A percentile compares a stretch with the other conserved stretches of the same genome.
Evolutionary conservation across 805 yeast genomes (phyloP).

Genomic region (Saccharomycopsis sp.): DNA sequence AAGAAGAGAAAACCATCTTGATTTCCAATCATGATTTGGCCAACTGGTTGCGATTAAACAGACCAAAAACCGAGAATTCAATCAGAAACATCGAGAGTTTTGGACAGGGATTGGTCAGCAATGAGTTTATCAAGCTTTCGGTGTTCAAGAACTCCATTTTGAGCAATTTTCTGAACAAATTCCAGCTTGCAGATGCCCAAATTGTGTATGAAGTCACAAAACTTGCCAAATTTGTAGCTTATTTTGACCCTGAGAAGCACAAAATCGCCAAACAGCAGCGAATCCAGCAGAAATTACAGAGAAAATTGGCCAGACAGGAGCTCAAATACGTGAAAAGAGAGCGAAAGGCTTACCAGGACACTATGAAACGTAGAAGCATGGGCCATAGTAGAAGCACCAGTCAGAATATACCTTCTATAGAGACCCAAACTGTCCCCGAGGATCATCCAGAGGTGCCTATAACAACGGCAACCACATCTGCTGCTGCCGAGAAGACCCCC

Average conservation of each 20-base stretch:
- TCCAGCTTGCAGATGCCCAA: constrained; percentile 12
- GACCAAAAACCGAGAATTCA: constrained; percentile 17
- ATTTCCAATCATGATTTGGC: constrained; percentile 17
- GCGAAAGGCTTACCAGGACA: constrained; percentile 6
- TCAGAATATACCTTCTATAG: neutral
- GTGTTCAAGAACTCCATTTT: constrained; percentile 18
- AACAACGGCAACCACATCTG: neutral
- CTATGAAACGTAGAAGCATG: neutral
- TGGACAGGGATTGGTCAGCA: constrained; percentile 16
- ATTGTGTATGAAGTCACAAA: constrained; percentile 17
- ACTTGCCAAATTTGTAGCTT: constrained; percentile 3
- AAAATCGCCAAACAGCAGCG: constrained; percentile 11
- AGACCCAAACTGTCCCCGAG: neutral
- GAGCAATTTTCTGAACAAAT: constrained; percentile 7
- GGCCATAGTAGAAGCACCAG: constrained; percentile 2
- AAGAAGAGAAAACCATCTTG: neutral
- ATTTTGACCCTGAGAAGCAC: constrained; percentile 9
- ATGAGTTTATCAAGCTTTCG: constrained; percentile 16
- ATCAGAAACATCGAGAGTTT: constrained; percentile 17
- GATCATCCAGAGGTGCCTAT: neutral
- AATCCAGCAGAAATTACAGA: constrained; percentile 14
- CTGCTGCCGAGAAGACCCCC: neutral
- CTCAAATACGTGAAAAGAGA: constrained; percentile 10
- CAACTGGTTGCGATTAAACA: constrained; percentile 16
- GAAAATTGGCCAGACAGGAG: constrained; percentile 10